Evolutionary conservation across 768 basidiomycete genomes (phyloP).

Genomic region (Chlorophyllum brunneum): DNA sequence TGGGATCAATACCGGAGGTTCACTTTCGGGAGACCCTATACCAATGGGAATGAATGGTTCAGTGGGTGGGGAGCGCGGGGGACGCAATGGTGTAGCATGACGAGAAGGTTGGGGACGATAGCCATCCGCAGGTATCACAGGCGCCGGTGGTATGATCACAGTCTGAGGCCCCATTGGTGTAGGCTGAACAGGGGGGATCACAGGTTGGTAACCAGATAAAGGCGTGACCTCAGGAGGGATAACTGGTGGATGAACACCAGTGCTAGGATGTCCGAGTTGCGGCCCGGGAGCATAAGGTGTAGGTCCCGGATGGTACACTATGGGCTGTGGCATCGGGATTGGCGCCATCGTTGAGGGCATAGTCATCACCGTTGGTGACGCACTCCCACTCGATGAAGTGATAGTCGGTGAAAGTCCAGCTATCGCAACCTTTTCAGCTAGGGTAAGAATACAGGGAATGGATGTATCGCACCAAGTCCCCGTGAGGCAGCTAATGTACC

Average conservation of each 20-base stretch:
- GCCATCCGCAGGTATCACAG: slow-evolving; percentile 1
- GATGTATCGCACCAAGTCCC: slow-evolving; percentile 28
- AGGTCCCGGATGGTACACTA: slow-evolving; percentile 8
- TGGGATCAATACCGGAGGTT: slow-evolving; percentile 8
- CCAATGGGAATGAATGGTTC: slow-evolving; percentile 21
- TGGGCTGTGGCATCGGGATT: slow-evolving; percentile 12
- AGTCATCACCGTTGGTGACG: slow-evolving; percentile 12
- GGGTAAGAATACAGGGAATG: not conserved
- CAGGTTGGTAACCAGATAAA: slow-evolving; percentile 11
- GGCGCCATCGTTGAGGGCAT: slow-evolving; percentile 4
- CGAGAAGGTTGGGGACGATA: not conserved
- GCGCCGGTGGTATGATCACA: not conserved
- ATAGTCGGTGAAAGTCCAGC: not conserved
- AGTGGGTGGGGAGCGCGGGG: not conserved
- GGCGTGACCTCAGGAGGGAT: slow-evolving; percentile 16
- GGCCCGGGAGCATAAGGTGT: not conserved
- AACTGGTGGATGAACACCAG: slow-evolving; percentile 15
- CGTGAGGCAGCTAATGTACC: slow-evolving; percentile 24
- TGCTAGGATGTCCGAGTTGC: not conserved
- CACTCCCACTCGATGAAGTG: slow-evolving; percentile 1
- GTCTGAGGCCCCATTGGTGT: not conserved
- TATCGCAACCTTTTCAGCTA: not conserved
- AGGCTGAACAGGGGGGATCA: slow-evolving; percentile 12
- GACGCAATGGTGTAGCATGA: slow-evolving; percentile 4
- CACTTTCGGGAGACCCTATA: slow-evolving; percentile 7